Conservation (phyloP, 352 stramenopile species). For the Phytophthora pseudosyringae region DNA sequence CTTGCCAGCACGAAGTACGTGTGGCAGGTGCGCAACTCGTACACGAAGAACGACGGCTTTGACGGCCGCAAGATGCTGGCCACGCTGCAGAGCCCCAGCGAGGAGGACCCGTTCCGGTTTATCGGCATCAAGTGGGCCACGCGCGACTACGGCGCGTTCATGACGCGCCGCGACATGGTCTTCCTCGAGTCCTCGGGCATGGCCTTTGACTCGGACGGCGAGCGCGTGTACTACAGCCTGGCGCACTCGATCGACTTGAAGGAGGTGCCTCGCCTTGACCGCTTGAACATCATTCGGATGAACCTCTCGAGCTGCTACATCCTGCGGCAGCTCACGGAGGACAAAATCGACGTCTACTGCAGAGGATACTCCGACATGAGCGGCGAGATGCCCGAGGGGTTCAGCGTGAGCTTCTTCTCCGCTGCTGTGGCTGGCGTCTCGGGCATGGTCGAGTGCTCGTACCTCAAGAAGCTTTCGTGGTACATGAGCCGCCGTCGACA, state of each 20-base stretch:
- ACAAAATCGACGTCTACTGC: conserved; percentile 57
- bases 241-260: conserved; percentile 42
- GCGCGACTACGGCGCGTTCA: conserved; percentile 41
- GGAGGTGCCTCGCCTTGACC: conserved; percentile 30
- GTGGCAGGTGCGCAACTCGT: conserved; percentile 41
- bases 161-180: conserved; percentile 39
- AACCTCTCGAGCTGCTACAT: conserved; percentile 65
- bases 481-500: conserved; percentile 42
- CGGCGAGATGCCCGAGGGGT: conserved; percentile 48
- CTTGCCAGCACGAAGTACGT: conserved; percentile 33
- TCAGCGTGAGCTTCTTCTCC: conserved; percentile 48
- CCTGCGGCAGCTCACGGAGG: conserved; percentile 38
- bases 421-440: conserved; percentile 41
- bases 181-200: conserved; percentile 48
- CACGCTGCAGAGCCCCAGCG: conserved; percentile 35
- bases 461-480: conserved; percentile 71
- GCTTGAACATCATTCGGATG: conserved; percentile 43
- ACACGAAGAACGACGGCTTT: conserved; percentile 45
- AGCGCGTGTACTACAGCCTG: conserved; percentile 42
- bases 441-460: conserved; percentile 53
- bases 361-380: conserved; percentile 51
- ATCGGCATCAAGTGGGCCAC: conserved; percentile 46
- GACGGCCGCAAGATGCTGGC: conserved; percentile 39
- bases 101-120: conserved; percentile 49
- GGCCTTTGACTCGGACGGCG: conserved; percentile 40